These are phyloP conservation scores for Agaricus sinodeliciosus DNA, from an alignment of 768 basidiomycete species.

Conservation along the genomic window DNA sequence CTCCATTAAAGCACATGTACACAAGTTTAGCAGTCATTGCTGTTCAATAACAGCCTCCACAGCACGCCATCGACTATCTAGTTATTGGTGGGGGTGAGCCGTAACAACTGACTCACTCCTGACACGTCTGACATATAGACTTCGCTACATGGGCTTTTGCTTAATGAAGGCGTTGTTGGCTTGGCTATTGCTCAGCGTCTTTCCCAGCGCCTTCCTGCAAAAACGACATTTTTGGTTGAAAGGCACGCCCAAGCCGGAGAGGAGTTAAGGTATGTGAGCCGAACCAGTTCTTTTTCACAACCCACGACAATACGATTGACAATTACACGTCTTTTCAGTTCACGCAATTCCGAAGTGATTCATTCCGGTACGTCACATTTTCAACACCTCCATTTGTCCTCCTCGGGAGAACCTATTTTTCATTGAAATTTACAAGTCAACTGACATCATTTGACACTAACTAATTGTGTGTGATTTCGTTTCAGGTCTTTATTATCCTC, in stretches of 20 bases:
- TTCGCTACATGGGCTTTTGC: too few species aligned
- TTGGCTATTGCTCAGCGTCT: slow-evolving; percentile 80
- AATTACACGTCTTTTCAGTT: slow-evolving; percentile 36
- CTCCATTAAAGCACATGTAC: background rate
- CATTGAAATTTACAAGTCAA: background rate
- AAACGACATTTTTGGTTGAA: slow-evolving; percentile 79
- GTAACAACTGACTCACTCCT: background rate
- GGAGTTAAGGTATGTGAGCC: slow-evolving; percentile 64
- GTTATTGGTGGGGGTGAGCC: slow-evolving; percentile 79
- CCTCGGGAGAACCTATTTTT: background rate
- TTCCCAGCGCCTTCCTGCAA: slow-evolving; percentile 51
- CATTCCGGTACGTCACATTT: slow-evolving; percentile 58
- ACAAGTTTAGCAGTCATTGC: background rate
- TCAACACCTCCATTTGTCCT: background rate
- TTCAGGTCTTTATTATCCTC: slow-evolving; percentile 78
- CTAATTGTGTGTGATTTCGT: background rate
- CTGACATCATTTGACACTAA: background rate
- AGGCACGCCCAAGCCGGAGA: slow-evolving; percentile 69
- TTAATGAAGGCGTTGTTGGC: slow-evolving; percentile 63
- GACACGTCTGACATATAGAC: background rate
- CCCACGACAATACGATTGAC: background rate
- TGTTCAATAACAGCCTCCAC: slow-evolving; percentile 43
- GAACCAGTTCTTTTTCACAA: background rate
- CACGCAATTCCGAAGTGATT: slow-evolving; percentile 92
- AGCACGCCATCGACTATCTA: slow-evolving; percentile 72